Evolutionary conservation across 2,329 filamentous ascomycete species (phyloP).

Genomic region (Macrophomina tecta): DNA sequence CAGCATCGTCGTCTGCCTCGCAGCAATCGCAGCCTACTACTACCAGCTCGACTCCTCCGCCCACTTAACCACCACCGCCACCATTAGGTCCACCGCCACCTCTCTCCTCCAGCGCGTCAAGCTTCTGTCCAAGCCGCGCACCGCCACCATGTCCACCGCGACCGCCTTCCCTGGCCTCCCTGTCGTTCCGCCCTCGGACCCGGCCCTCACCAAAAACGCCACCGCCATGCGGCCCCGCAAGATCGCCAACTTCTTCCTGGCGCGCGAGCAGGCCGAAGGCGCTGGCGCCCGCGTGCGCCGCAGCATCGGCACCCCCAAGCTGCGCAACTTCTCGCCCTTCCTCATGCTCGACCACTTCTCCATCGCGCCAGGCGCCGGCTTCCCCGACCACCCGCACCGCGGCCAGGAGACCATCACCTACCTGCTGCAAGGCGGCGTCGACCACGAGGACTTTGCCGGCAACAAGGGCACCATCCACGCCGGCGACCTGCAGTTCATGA

Average conservation of each 20-base stretch:
- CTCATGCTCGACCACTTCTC: slow-evolving; percentile 96
- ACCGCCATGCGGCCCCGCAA: slow-evolving; percentile 73
- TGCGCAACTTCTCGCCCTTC: slow-evolving; percentile 90
- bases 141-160: slow-evolving; percentile 39
- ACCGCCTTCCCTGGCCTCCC: slow-evolving; percentile 55
- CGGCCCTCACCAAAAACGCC: slow-evolving; percentile 47
- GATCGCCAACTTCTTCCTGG: slow-evolving; percentile 83
- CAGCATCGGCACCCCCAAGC: slow-evolving; percentile 81
- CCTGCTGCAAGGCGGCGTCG: slow-evolving; percentile 80
- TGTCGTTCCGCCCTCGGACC: slow-evolving; percentile 53
- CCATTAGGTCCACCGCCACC: slow-evolving; percentile 33
- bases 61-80: slow-evolving; percentile 30
- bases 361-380: slow-evolving; percentile 79
- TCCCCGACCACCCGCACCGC: slow-evolving; percentile 83
- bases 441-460: slow-evolving; percentile 92
- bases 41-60: slow-evolving; percentile 32
- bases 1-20: slow-evolving; percentile 48
- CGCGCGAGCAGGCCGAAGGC: slow-evolving; percentile 85
- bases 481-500: slow-evolving; percentile 99
- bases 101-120: slow-evolving; percentile 47
- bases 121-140: slow-evolving; percentile 38
- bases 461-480: slow-evolving; percentile 81
- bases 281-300: slow-evolving; percentile 85
- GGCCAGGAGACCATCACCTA: slow-evolving; percentile 93
- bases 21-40: slow-evolving; percentile 48